These are phyloP conservation scores for Elsinoe ampelina DNA, from an alignment of 2,329 filamentous ascomycete species.

Conservation along the genomic window DNA sequence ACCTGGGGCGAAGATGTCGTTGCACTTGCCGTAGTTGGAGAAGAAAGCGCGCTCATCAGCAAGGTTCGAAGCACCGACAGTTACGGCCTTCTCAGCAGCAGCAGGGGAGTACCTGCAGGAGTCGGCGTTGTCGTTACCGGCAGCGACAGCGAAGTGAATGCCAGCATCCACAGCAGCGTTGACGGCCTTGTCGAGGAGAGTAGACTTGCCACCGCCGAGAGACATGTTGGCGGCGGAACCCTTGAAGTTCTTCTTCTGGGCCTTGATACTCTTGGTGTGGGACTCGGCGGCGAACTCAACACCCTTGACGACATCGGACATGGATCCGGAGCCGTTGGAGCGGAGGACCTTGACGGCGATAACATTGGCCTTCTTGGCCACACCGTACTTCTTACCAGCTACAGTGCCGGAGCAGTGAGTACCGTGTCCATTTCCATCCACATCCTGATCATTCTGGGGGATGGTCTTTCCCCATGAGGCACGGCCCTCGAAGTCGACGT, in stretches of 20 bases:
- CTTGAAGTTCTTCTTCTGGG: constrained; percentile 95
- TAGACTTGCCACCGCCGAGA: constrained; percentile 93
- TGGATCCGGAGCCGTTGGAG: constrained; percentile 94
- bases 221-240: constrained; percentile 99
- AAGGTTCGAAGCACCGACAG: constrained; percentile 88
- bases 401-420: constrained; percentile 99
- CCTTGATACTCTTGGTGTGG: constrained; percentile 66
- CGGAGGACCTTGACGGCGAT: constrained; percentile 97
- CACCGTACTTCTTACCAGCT: constrained; percentile 97
- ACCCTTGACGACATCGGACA: constrained; percentile 98
- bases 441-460: constrained; percentile 70
- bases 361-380: constrained; percentile 96
- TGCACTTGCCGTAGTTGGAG: constrained; percentile 99
- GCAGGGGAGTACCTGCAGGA: constrained; percentile 99
- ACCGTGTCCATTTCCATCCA: constrained; percentile 94
- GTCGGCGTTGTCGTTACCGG: constrained; percentile 97
- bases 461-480: constrained; percentile 97
- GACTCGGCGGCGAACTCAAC: constrained; percentile 85
- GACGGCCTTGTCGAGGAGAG: constrained; percentile 80
- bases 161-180: constrained; percentile 87
- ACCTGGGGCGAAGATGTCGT: constrained; percentile 96
- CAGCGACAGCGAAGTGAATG: constrained; percentile 95
- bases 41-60: constrained; percentile 97
- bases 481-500: constrained; percentile 95
- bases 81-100: constrained; percentile 82